These are phyloP conservation scores for Tuber aestivum DNA, from an alignment of 495 filamentous ascomycete genomes.

Conservation along the genomic window DNA sequence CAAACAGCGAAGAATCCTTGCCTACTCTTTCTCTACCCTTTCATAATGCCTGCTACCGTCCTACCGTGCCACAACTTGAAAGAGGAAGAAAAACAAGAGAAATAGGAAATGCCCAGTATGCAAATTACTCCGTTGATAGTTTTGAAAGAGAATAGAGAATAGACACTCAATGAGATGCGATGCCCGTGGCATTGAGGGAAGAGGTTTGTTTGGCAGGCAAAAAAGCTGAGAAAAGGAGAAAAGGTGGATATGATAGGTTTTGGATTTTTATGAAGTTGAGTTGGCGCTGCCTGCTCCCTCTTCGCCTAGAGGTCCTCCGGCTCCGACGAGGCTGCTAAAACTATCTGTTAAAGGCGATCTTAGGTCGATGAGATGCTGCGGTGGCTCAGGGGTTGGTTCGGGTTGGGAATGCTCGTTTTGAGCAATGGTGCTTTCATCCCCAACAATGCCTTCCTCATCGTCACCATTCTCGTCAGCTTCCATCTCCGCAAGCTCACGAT, in stretches of 20 bases:
- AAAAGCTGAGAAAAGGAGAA: constrained; percentile 10
- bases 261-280: background rate
- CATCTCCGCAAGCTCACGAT: constrained; percentile 35
- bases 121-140: constrained; percentile 20
- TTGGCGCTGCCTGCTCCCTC: background rate
- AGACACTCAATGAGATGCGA: constrained; percentile 8
- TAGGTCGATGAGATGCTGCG: background rate
- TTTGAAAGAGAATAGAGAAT: constrained; percentile 18
- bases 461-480: constrained; percentile 9
- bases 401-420: constrained; percentile 33
- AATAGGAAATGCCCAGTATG: constrained; percentile 20
- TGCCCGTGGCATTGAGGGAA: constrained; percentile 4
- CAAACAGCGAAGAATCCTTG: background rate
- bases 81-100: constrained; percentile 12
- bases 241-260: constrained; percentile 6
- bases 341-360: constrained; percentile 7
- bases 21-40: background rate
- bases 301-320: background rate
- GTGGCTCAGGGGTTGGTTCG: constrained; percentile 3
- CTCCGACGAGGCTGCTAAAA: background rate
- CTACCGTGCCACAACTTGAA: background rate
- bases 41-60: background rate
- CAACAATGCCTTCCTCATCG: constrained; percentile 4
- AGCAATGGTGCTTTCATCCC: background rate
- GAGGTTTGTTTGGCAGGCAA: constrained; percentile 5